A percentile compares a stretch with the other conserved stretches of the same genome.
Evolutionary conservation across 1,284 basidiomycete species (phyloP).

Genomic region (Trichosporon inkin): DNA sequence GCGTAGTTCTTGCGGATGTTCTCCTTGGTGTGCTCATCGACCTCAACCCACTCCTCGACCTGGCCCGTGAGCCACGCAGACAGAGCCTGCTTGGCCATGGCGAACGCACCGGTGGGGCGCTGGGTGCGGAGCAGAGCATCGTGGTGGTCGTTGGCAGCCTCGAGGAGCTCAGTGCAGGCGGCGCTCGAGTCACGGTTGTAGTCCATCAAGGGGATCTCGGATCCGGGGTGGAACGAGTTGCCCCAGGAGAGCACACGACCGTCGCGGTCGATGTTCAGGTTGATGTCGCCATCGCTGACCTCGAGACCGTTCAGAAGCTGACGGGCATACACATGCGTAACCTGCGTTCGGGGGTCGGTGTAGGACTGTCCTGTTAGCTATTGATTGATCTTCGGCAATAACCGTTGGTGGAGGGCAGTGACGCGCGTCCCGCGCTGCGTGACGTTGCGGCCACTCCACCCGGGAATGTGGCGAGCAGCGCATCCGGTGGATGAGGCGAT

Average conservation of each 20-base stretch:
- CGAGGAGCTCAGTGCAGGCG: conserved; percentile 7
- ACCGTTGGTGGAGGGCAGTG: background rate
- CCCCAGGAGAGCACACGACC: conserved; percentile 75
- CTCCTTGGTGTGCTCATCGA: conserved; percentile 12
- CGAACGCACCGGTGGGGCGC: conserved; percentile 52
- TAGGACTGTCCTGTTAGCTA: conserved; percentile 63
- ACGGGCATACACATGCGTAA: conserved; percentile 76
- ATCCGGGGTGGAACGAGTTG: conserved; percentile 50
- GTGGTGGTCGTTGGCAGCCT: conserved; percentile 15
- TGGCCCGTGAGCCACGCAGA: background rate
- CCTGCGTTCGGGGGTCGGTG: conserved; percentile 73
- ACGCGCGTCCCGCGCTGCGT: background rate
- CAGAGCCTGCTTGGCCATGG: conserved; percentile 32
- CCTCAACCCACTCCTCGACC: conserved; percentile 16
- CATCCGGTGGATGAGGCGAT: conserved; percentile 5
- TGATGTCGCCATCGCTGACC: conserved; percentile 81
- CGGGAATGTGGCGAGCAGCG: background rate
- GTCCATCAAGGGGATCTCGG: background rate
- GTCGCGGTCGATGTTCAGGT: conserved; percentile 72
- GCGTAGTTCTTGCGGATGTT: conserved; percentile 28
- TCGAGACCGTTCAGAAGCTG: conserved; percentile 78
- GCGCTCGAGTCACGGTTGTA: background rate
- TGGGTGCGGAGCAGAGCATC: conserved; percentile 10
- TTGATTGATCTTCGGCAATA: background rate
- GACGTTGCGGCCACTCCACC: background rate